Evolutionary conservation across 345 rosid species (phyloP).

Genomic region (Viola odorata): DNA sequence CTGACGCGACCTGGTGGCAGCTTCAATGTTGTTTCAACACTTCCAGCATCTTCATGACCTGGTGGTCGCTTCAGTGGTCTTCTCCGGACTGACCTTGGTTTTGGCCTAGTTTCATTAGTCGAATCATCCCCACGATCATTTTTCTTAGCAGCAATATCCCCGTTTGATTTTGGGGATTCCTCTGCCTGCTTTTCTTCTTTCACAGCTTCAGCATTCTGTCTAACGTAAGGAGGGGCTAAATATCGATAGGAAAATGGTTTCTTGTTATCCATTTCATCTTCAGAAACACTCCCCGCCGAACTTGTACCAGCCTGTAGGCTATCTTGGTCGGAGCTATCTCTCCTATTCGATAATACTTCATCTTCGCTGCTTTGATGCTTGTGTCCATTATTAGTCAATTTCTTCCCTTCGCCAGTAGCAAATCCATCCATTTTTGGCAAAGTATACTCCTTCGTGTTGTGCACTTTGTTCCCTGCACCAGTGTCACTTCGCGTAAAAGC

Average conservation of each 20-base stretch:
- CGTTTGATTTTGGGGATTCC: conserved; percentile 19
- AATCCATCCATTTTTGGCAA: conserved; percentile 18
- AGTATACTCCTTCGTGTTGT: conserved; percentile 3
- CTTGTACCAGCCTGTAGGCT: conserved; percentile 33
- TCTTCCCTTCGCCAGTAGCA: conserved; percentile 14
- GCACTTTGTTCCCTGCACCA: conserved; percentile 3
- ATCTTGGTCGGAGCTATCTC: conserved; percentile 22
- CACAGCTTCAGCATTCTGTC: conserved; percentile 12
- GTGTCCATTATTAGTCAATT: conserved; percentile 13
- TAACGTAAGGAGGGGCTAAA: conserved; percentile 52
- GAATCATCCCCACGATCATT: conserved; percentile 17
- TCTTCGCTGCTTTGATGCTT: conserved; percentile 36
- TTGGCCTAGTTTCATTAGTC: conserved; percentile 31
- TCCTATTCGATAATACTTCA: conserved; percentile 26
- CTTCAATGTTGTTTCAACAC: conserved; percentile 15
- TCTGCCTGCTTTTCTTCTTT: conserved; percentile 29
- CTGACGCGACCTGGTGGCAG: conserved; percentile 14
- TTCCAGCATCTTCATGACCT: conserved; percentile 4
- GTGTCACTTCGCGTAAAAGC: conserved; percentile 11
- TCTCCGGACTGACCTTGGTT: conserved; percentile 64
- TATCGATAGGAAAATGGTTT: conserved; percentile 34
- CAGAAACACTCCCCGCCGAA: conserved; percentile 38
- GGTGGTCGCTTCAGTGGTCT: conserved; percentile 28
- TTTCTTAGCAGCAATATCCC: conserved; percentile 11
- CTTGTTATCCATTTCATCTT: conserved; percentile 33